These are phyloP conservation scores for Parathielavia hyrcaniae DNA, from an alignment of 495 filamentous ascomycete genomes.

Conservation along the genomic window DNA sequence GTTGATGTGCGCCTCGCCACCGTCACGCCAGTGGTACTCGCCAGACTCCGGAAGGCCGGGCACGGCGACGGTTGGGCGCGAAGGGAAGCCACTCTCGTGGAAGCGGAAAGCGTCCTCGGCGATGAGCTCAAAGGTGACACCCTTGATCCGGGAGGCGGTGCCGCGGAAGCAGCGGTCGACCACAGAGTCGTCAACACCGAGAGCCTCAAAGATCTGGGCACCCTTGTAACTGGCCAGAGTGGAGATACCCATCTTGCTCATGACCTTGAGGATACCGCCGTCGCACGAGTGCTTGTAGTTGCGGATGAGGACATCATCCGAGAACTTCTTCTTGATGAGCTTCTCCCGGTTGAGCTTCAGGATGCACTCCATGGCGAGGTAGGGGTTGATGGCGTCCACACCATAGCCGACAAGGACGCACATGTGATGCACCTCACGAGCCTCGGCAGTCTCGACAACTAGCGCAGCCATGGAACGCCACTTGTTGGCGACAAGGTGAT, in stretches of 20 bases:
- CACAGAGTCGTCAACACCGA: slow-evolving; percentile 90
- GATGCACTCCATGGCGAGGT: slow-evolving; percentile 96
- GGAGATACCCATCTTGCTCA: slow-evolving; percentile 99
- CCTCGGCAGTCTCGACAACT: slow-evolving; percentile 90
- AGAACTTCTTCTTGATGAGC: slow-evolving; percentile 82
- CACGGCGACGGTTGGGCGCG: slow-evolving; percentile 68
- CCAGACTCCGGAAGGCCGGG: slow-evolving; percentile 88
- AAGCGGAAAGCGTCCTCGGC: slow-evolving; percentile 95
- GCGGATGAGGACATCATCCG: slow-evolving; percentile 76
- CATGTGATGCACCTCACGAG: slow-evolving; percentile 98
- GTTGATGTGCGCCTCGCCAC: slow-evolving; percentile 96
- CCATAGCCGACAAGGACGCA: slow-evolving; percentile 96
- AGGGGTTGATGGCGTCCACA: slow-evolving; percentile 93
- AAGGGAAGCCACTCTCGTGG: slow-evolving; percentile 92
- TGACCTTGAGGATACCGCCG: slow-evolving; percentile 97
- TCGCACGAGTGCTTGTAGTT: slow-evolving; percentile 99
- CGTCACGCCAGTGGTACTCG: slow-evolving; percentile 99
- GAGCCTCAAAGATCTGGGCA: slow-evolving; percentile 98
- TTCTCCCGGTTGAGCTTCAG: slow-evolving; percentile 97
- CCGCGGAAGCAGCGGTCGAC: slow-evolving; percentile 96
- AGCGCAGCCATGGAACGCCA: slow-evolving; percentile 88
- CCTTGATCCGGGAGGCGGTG: slow-evolving; percentile 91
- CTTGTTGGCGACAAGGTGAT: slow-evolving; percentile 94
- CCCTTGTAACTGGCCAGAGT: slow-evolving; percentile 98
- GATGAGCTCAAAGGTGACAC: slow-evolving; percentile 92